phyloP scores from a whole-genome alignment of 2,329 filamentous ascomycete genomes.

The Myriosclerotinia duriaeana region DNA sequence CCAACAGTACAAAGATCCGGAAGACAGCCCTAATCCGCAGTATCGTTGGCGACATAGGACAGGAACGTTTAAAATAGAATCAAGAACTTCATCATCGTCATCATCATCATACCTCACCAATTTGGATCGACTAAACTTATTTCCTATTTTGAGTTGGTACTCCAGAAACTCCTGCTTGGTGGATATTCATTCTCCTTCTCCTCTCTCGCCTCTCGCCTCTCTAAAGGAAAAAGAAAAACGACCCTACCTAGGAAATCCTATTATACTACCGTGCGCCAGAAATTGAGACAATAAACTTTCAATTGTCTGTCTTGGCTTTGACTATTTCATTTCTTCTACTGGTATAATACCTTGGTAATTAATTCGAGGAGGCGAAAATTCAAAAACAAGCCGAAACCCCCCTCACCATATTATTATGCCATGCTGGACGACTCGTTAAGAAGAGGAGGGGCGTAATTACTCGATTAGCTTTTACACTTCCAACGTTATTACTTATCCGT shows the following conservation, averaged over 20 bases:
- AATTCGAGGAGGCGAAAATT: constrained; percentile 8
- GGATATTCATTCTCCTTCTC: no score
- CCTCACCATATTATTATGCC: no score
- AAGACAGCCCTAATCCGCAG: constrained; percentile 13
- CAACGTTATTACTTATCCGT: no score
- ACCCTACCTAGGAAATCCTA: background rate
- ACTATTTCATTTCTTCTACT: background rate
- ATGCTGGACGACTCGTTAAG: no score
- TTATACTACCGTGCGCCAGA: constrained; percentile 14
- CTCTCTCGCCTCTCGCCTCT: background rate
- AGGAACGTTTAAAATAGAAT: constrained; percentile 10
- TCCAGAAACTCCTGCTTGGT: background rate
- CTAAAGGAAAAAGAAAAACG: background rate
- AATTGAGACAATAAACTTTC: constrained; percentile 15
- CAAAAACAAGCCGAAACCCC: no score
- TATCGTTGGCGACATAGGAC: background rate
- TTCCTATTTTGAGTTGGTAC: constrained; percentile 18
- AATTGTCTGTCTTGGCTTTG: constrained; percentile 10
- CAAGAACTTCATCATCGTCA: background rate
- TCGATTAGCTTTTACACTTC: no score
- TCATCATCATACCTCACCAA: background rate
- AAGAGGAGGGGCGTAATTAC: no score
- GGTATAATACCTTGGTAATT: background rate
- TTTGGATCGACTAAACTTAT: background rate
- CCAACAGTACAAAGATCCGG: constrained; percentile 6